Base-by-base conservation (phyloP, 148 eudicot genomes). In the Agrostemma githago region DNA sequence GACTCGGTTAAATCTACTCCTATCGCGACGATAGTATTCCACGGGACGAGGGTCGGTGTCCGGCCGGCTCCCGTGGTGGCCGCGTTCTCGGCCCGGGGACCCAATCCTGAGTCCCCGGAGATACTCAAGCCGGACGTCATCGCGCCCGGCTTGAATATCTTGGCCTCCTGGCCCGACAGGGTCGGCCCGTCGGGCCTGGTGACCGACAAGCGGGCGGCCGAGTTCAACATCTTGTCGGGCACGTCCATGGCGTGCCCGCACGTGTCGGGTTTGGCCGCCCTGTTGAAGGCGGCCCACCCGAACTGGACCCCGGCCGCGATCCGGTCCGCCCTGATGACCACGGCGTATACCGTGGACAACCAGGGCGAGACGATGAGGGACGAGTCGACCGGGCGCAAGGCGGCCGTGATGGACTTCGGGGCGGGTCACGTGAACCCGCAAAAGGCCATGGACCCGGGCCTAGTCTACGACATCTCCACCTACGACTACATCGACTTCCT, bases 191-290 rank as follows among this genome's bases (percentile, higher is more conserved):
- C 97, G 2, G 97, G 98, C 0, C 66, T 95, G 8, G 65, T 79
- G 0, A 82, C 83, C 0, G 98, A 95, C 41, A 79, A 73, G 17
- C 83, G 98, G 0, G 57, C 71, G 8, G 86, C 96, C 0, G 98
- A 92, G 80, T 95, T 95, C 71, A 95, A 95, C 61, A 95, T 95
- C 6, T 70, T 95, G 59, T 95, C 98, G 0, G 98, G 98, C 0
- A 92, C 97, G 3, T 92, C 98, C 0, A 92, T 94, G 98, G 98
- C 97, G 0, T 94, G 98, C 63, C 98, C 98, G 0, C 98, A 95
- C 37, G 97, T 95, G 42, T 92, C 97, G 2, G 98, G 98, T 0
- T 72, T 90, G 1, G 97, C 90, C 1, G 96, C 98, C 2, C 44
- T 95, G 70, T 16, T 95, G 2, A 95, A 95, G 66, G 97, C 97